phyloP scores from a whole-genome alignment of 805 yeast genomes.

The Saturnispora sekii region DNA sequence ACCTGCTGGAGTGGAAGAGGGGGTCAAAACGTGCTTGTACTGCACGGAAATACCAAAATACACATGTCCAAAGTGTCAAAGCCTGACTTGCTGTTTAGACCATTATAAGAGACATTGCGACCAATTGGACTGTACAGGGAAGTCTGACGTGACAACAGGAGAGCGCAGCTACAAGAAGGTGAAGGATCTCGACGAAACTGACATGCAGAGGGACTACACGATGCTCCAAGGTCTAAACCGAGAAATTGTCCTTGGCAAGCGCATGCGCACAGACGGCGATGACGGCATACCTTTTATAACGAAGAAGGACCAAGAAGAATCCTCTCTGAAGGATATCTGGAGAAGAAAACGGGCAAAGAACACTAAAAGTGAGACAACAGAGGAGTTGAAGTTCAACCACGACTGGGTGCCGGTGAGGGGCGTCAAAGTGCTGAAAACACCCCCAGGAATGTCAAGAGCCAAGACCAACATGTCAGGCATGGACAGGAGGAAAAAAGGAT shows the following conservation, averaged over 20 bases:
- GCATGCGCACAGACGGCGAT: slow-evolving; percentile 24
- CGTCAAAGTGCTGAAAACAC: slow-evolving; percentile 51
- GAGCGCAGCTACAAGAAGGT: slow-evolving; percentile 42
- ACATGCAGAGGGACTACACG: slow-evolving; percentile 77
- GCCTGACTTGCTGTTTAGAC: slow-evolving; percentile 54
- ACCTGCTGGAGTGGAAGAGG: neutral
- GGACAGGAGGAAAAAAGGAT: slow-evolving; percentile 23
- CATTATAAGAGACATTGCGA: slow-evolving; percentile 68
- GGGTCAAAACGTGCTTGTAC: neutral
- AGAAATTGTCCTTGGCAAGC: slow-evolving; percentile 44
- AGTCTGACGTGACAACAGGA: slow-evolving; percentile 32
- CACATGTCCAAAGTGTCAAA: slow-evolving; percentile 70
- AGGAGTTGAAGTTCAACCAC: slow-evolving; percentile 1
- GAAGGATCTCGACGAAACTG: slow-evolving; percentile 33
- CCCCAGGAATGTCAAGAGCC: slow-evolving; percentile 68
- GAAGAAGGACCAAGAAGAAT: slow-evolving; percentile 31
- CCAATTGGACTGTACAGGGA: slow-evolving; percentile 56
- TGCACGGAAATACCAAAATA: slow-evolving; percentile 47
- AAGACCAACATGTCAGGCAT: slow-evolving; percentile 37
- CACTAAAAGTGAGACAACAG: neutral
- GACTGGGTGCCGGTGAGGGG: slow-evolving; percentile 34
- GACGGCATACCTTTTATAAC: slow-evolving; percentile 6
- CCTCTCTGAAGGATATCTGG: slow-evolving; percentile 26
- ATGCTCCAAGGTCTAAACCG: slow-evolving; percentile 57
- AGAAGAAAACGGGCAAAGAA: slow-evolving; percentile 43